Base-by-base conservation (phyloP, 257 asterid genomes). In the Solanum ossicruentum region DNA sequence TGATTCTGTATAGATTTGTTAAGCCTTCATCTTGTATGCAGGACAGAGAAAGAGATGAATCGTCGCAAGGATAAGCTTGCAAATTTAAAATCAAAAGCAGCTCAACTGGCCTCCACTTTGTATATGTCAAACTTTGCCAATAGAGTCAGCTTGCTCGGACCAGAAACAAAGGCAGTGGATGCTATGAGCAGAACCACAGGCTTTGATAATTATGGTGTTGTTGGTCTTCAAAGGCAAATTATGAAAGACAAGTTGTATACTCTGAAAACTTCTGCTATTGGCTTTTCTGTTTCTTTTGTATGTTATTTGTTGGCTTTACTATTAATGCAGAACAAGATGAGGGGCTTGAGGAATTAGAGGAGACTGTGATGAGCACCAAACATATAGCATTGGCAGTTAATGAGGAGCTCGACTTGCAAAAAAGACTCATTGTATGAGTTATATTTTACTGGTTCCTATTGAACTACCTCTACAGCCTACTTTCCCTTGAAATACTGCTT, bases 381-480 rank as follows among this genome's bases (percentile, higher is more conserved):
- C 99, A 97, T 88, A 94, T 95, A 84, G 98, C 97, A 23, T 79
- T 95, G 88, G 95, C 99, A 58, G 98, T 97, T 89, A 97, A 92
- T 57, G 98, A 97, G 88, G 99, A 97, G 89, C 97, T 97, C 73
- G 93, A 85, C 87, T 94, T 97, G 55, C 99, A 95, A 83, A 91
- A 97, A 6, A 92, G 96, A 90, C 92, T 95, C 69, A 94, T 97
- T 85, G 99, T 95, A 88, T 77, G 98, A 87, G 81, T 87, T 84
- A 77, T 80, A 69, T 81, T 72, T 87, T 85, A 36, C 43, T 20
- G 63, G 86, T 77, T 81, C 12, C 17, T 58, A 60, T 39, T 86
- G 77, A 54, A 51, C 26, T 49, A 75, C 47, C 17, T 51, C 45
- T 49, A 49, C 45, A 23, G 2, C 5, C 17, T 23, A 12, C 8